Percentiles rank a stretch among this genome's conserved stretches.
Conservation (phyloP, 139 green algal genomes). For the Chlamydomonas eustigma region DNA sequence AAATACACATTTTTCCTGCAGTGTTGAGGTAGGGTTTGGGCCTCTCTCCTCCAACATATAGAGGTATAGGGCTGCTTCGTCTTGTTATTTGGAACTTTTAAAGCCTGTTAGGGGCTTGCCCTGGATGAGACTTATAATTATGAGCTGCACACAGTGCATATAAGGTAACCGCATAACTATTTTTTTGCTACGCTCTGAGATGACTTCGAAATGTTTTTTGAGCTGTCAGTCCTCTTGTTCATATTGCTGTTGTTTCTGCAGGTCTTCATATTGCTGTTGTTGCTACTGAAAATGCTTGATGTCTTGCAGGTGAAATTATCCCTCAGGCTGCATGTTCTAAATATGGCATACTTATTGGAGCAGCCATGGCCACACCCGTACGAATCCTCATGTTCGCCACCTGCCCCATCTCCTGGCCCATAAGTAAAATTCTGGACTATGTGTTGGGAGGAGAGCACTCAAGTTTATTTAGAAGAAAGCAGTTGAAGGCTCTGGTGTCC, state of each 20-base stretch:
- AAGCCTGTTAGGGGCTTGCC: not conserved
- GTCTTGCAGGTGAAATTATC: constrained; percentile 13
- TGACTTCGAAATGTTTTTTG: no score
- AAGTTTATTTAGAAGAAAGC: not conserved
- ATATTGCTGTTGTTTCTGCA: no score
- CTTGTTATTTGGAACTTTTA: not conserved
- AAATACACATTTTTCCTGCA: not conserved
- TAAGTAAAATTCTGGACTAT: constrained; percentile 45
- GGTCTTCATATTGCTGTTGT: no score
- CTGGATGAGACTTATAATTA: no score
- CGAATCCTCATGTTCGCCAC: constrained; percentile 62
- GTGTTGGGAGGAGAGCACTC: constrained; percentile 21
- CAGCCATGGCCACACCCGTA: not conserved
- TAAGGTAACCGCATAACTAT: no score
- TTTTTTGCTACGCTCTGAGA: no score
- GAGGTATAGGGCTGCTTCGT: not conserved
- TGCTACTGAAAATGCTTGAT: no score
- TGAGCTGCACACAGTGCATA: no score
- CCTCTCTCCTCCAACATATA: not conserved
- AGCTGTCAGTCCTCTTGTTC: no score
- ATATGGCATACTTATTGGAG: constrained; percentile 8
- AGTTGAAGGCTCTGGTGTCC: constrained; percentile 13
- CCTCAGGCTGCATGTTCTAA: constrained; percentile 11
- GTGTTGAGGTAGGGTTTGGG: not conserved
- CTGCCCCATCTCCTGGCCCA: constrained; percentile 66